Evolutionary conservation across 2,329 filamentous ascomycete genomes (phyloP).

Genomic region (Neopestalotiopsis clavispora): DNA sequence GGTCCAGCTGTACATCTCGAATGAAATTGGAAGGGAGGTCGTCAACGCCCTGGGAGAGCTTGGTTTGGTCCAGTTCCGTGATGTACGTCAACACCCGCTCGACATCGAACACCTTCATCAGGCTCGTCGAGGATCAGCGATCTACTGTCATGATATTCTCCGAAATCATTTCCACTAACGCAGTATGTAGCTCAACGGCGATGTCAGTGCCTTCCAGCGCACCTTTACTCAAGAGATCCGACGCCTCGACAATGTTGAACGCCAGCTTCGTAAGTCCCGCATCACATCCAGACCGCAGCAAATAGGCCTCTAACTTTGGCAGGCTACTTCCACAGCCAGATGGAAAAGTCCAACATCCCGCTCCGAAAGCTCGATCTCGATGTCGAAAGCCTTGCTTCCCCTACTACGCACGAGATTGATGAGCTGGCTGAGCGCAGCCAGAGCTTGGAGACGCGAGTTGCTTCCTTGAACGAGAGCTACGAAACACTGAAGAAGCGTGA

Average conservation of each 20-base stretch:
- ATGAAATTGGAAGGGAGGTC: constrained; percentile 97
- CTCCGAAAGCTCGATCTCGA: constrained; percentile 93
- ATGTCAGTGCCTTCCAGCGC: constrained; percentile 92
- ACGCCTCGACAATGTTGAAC: constrained; percentile 95
- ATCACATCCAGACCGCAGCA: constrained; percentile 12
- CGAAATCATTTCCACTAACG: constrained; percentile 19
- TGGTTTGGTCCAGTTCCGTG: constrained; percentile 94
- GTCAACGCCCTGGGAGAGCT: constrained; percentile 96
- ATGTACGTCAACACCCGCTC: constrained; percentile 65
- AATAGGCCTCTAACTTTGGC: constrained; percentile 34
- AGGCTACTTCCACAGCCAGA: constrained; percentile 95
- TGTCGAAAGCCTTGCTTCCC: constrained; percentile 81
- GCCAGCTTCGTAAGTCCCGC: constrained; percentile 81
- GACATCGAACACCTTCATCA: constrained; percentile 23
- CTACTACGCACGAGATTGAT: constrained; percentile 93
- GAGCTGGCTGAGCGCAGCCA: constrained; percentile 92
- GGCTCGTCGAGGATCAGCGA: neutral
- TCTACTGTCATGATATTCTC: too few relatives aligned
- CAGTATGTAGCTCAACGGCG: constrained; percentile 77
- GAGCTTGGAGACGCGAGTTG: constrained; percentile 87
- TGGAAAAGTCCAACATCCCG: constrained; percentile 88
- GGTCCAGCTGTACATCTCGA: constrained; percentile 99
- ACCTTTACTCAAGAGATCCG: constrained; percentile 98
- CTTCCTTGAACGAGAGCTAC: constrained; percentile 95
- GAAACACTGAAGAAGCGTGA: constrained; percentile 98